A percentile compares a stretch with the other conserved stretches of the same genome.
phyloP scores from a whole-genome alignment of 768 basidiomycete species.

The Suillus spraguei region DNA sequence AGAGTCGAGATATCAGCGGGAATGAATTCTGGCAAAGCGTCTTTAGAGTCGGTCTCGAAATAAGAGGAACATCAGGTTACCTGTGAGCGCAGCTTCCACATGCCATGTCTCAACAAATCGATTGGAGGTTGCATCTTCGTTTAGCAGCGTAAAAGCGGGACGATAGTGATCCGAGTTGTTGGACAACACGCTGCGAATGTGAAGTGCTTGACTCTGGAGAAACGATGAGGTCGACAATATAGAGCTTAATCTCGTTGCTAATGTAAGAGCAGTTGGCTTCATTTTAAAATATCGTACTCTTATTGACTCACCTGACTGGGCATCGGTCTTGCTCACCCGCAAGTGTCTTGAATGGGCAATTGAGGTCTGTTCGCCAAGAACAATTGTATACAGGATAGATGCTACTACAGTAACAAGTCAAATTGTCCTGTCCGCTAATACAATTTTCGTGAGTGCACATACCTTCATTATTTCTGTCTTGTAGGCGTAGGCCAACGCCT shows the following conservation, averaged over 20 bases:
- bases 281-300: conserved; percentile 15
- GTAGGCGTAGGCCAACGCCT: conserved; percentile 42
- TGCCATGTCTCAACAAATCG: conserved; percentile 71
- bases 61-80: conserved; percentile 46
- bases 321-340: conserved; percentile 25
- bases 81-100: conserved; percentile 57
- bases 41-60: conserved; percentile 21
- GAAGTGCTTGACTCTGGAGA: conserved; percentile 47
- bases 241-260: conserved; percentile 42
- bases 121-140: conserved; percentile 82
- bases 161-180: conserved; percentile 84
- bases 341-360: conserved; percentile 24
- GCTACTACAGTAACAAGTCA: conserved; percentile 16
- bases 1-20: conserved; percentile 63
- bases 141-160: conserved; percentile 89
- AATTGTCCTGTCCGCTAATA: conserved; percentile 14
- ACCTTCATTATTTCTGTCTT: conserved; percentile 35
- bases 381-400: conserved; percentile 25
- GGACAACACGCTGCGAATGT: conserved; percentile 56
- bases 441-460: conserved; percentile 21
- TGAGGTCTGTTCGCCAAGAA: conserved; percentile 27
- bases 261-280: conserved; percentile 18
- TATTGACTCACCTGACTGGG: conserved; percentile 28
- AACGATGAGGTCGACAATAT: conserved; percentile 43
- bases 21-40: conserved; percentile 59